These are phyloP conservation scores for Amphirosellinia nigrospora DNA, from an alignment of 495 filamentous ascomycete genomes.

Conservation along the genomic window DNA sequence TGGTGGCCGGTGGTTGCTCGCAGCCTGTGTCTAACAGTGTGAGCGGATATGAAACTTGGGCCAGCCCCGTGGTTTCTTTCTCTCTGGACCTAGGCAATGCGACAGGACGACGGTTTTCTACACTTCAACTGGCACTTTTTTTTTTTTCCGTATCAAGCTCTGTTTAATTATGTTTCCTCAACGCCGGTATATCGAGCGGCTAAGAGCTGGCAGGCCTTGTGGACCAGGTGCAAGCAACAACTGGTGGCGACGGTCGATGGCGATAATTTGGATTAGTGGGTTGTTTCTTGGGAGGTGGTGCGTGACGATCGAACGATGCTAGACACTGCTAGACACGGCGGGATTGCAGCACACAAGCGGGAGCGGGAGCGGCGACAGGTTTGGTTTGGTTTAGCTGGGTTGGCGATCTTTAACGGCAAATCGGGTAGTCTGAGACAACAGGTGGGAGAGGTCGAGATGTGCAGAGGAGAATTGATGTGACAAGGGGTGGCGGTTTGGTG, in stretches of 20 bases:
- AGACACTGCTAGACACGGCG: neutral
- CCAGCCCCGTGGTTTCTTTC: slow-evolving; percentile 25
- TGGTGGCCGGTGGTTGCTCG: slow-evolving; percentile 27
- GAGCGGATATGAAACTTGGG: slow-evolving; percentile 20
- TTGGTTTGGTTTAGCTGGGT: neutral
- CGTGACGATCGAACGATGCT: neutral
- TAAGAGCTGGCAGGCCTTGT: neutral
- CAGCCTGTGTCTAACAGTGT: slow-evolving; percentile 21
- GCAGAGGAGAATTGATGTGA: slow-evolving; percentile 7
- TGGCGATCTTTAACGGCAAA: neutral
- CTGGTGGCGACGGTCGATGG: neutral
- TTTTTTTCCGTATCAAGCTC: neutral
- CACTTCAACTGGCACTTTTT: neutral
- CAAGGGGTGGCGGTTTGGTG: slow-evolving; percentile 13
- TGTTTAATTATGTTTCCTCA: neutral
- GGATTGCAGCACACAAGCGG: slow-evolving; percentile 1
- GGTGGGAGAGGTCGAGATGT: neutral
- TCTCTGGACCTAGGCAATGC: slow-evolving; percentile 14
- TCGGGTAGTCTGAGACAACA: neutral
- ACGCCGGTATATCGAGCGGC: neutral
- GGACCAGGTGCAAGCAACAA: neutral
- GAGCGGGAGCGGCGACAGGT: neutral
- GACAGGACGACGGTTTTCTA: slow-evolving; percentile 13
- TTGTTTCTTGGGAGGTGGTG: neutral
- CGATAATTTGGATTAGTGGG: neutral